phyloP scores from a whole-genome alignment of 768 basidiomycete genomes.

The Daedaleopsis nitida region DNA sequence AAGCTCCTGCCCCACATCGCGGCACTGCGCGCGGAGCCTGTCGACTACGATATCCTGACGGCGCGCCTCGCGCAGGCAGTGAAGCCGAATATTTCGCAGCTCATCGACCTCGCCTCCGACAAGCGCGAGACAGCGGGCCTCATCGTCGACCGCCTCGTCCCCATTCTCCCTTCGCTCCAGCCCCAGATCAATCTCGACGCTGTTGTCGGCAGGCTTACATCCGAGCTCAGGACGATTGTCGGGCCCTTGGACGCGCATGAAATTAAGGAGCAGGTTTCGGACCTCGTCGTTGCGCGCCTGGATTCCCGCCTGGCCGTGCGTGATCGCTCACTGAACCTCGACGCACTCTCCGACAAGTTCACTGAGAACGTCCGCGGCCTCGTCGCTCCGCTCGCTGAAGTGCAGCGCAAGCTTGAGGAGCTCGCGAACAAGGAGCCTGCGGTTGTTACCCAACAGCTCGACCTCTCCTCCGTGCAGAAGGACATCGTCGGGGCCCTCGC shows the following conservation, averaged over 20 bases:
- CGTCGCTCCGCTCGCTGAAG: conserved; percentile 35
- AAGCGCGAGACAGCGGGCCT: conserved; percentile 85
- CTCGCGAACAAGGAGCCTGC: conserved; percentile 11
- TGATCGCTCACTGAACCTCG: conserved; percentile 69
- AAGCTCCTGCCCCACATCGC: conserved; percentile 63
- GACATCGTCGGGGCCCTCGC: conserved; percentile 40
- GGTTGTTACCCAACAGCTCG: conserved; percentile 8
- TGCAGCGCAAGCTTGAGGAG: conserved; percentile 23
- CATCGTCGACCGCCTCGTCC: conserved; percentile 73
- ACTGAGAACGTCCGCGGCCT: conserved; percentile 52
- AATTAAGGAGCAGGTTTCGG: conserved; percentile 88
- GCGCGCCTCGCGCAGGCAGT: conserved; percentile 78
- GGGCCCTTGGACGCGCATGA: conserved; percentile 82
- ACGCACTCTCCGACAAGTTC: conserved; percentile 57
- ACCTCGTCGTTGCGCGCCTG: conserved; percentile 83
- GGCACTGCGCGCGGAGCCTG: conserved; percentile 60
- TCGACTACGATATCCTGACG: conserved; percentile 82
- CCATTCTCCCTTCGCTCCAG: conserved; percentile 54
- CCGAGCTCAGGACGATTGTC: conserved; percentile 71
- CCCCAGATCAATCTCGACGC: conserved; percentile 51
- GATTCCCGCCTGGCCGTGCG: conserved; percentile 80
- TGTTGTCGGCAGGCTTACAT: conserved; percentile 58
- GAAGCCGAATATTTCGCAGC: conserved; percentile 85
- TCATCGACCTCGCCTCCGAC: conserved; percentile 87
- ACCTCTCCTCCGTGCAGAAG: conserved; percentile 21